Evolutionary conservation across 164 flowering plant genomes (phyloP), one percentile per base, ranked within the genome.

Genomic region (Stephania yunnanensis): DNA sequence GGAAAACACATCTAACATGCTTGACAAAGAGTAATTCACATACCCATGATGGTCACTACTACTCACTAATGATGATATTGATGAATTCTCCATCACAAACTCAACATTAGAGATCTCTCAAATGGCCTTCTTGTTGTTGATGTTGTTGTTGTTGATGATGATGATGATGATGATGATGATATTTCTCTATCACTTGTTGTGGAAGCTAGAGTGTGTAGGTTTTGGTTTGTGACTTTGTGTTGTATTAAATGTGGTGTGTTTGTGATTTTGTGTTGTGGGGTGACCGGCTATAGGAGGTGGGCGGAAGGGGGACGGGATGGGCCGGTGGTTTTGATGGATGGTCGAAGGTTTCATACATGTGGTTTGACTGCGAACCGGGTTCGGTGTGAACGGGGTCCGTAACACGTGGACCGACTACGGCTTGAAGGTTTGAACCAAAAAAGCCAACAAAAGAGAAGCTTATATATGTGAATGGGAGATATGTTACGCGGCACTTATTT

Each of bases 271-370:
- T 46, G 71, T 76, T 64, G 70, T 77, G 7, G 30, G 44, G 15
- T 75, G 83, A 89, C 89, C 75, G 89, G 74, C 76, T 72, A 50
- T 31, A 74, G 82, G 65, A 85, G 83, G 91, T 87, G 55, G 31
- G 20, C 71, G 12, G 84, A 81, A 81, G 85, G 79, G 12, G 17
- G 19, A 15, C 9, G 53, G 25, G 44, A 66, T 22, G 25, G 53
- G 79, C 74, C 71, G 78, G 71, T 77, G 69, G 78, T 78, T 81
- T 61, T 85, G 45, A 80, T 25, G 25, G 20, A 61, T n/a, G 77
- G 81, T 77, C 84, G 79, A 77, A 81, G 68, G 46, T 75, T 79
- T 70, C 81, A 68, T 68, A 81, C 83, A 76, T 74, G 77, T 52
- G 25, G 31, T 77, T 84, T 78, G 87, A 85, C 89, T 75, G 86